Base-by-base conservation (phyloP, 441 rosid genomes). In the Euphorbia neoarborescens region DNA sequence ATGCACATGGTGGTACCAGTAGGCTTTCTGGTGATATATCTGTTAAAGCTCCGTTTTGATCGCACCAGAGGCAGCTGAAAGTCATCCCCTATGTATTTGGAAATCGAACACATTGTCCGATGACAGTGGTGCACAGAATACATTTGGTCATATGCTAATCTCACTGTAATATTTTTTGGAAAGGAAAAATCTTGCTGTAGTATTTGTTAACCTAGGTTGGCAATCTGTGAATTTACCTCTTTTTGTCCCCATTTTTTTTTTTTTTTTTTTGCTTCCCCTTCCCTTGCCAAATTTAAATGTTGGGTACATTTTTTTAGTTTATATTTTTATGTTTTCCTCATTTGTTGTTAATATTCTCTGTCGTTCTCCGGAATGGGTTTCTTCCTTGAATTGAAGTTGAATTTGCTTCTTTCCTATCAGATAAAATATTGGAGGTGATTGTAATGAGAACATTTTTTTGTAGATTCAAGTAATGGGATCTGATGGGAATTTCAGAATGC, bases 101-200 rank as follows among this genome's bases (percentile, higher is more conserved):
- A 77, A 72, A 73, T 69, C 77, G 71, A 48, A 62, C 65, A 56
- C 76, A 66, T 70, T 72, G 32, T 79, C 75, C 71, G 68, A 73
- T 67, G 61, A 73, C 74, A 63, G 27, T 62, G 82, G 72, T 75
- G 84, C 86, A 79, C 75, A 79, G 69, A 75, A 70, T 75, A 76
- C 80, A 70, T 66, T n/a, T 72, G 76, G 66, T 64, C 54, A 48
- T n/a, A n/a, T 27, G 72, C 84, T 76, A 72, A 76, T 83, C 80
- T 74, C 72, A 75, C 40, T 86, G 85, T 85, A 83, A 78, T 81
- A 72, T 78, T 77, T 78, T 84, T 72, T 37, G 1, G 62, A 61
- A 57, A 62, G 46, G 20, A 73, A 67, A 51, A 25, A 59, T 74
- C 54, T 65, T 74, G 22, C 60, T 77, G 83, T 74, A 78, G 74